Evolutionary conservation across 2,329 filamentous ascomycete genomes (phyloP).

Genomic region (Colletotrichum neosansevieriae): DNA sequence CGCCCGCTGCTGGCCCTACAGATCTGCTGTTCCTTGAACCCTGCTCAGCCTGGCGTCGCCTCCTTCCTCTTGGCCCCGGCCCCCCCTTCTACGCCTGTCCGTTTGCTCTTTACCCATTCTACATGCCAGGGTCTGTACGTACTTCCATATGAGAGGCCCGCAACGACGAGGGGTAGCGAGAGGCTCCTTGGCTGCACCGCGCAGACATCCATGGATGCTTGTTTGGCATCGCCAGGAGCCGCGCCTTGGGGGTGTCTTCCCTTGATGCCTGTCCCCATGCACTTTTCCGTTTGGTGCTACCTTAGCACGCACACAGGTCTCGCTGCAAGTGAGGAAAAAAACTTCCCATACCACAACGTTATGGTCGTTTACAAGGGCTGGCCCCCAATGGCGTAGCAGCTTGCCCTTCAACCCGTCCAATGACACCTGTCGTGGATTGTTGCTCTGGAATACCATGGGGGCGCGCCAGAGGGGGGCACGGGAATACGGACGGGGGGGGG

Average conservation of each 20-base stretch:
- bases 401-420: conserved; percentile 21
- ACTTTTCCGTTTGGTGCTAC: conserved; percentile 5
- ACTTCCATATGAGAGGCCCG: neutral
- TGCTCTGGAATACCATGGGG: conserved; percentile 13
- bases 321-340: conserved; percentile 6
- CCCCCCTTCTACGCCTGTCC: neutral
- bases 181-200: conserved; percentile 7
- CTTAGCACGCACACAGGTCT: conserved; percentile 1
- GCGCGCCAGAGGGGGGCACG: neutral
- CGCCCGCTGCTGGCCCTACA: conserved; percentile 29
- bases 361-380: neutral
- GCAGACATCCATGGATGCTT: neutral
- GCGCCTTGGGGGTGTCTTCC: neutral
- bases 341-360: conserved; percentile 1
- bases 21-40: conserved; percentile 19
- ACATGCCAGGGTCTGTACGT: conserved; percentile 4
- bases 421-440: conserved; percentile 29
- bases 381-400: conserved; percentile 4
- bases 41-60: conserved; percentile 10
- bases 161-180: conserved; percentile 16
- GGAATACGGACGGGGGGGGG: neutral
- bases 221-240: conserved; percentile 18
- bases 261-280: conserved; percentile 13
- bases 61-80: neutral
- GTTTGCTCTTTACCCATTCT: conserved; percentile 22